A percentile compares a stretch with the other conserved stretches of the same genome.
These are phyloP conservation scores for Monosporascus ibericus DNA, from an alignment of 2,329 filamentous ascomycete genomes.

Conservation along the genomic window DNA sequence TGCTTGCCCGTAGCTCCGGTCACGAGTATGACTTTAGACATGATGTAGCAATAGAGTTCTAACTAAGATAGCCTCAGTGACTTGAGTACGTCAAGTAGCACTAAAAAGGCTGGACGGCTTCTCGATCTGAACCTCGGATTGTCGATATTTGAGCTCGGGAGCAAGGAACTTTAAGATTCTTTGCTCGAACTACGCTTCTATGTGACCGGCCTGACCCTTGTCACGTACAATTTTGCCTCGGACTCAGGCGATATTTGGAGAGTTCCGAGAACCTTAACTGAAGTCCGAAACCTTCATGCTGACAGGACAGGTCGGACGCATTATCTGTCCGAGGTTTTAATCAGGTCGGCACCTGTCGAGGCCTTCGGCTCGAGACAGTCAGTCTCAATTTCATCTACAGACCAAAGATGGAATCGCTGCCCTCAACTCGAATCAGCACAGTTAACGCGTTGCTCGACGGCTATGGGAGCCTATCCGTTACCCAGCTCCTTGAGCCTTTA, in stretches of 20 bases:
- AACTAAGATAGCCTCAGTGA: not conserved
- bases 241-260: too few relatives aligned
- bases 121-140: too few relatives aligned
- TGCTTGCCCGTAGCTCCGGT: conserved; percentile 44
- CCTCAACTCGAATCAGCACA: conserved; percentile 7
- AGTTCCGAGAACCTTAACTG: not conserved
- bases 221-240: too few relatives aligned
- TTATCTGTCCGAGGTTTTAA: too few relatives aligned
- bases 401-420: conserved; percentile 8
- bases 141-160: too few relatives aligned
- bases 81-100: not conserved
- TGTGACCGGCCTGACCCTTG: too few relatives aligned
- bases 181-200: too few relatives aligned
- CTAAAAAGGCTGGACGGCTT: not conserved
- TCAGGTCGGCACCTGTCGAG: not conserved
- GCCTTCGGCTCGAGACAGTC: too few relatives aligned
- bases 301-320: too few relatives aligned
- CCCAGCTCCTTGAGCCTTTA: conserved; percentile 29
- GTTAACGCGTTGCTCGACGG: conserved; percentile 26
- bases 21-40: conserved; percentile 32
- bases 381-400: not conserved
- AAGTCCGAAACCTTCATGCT: not conserved
- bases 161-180: too few relatives aligned
- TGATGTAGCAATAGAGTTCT: conserved; percentile 7
- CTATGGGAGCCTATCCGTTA: conserved; percentile 33